Percentiles rank a stretch among this genome's conserved stretches.
phyloP scores from a whole-genome alignment of 2,329 filamentous ascomycete genomes.

The Passalora sequoiae region DNA sequence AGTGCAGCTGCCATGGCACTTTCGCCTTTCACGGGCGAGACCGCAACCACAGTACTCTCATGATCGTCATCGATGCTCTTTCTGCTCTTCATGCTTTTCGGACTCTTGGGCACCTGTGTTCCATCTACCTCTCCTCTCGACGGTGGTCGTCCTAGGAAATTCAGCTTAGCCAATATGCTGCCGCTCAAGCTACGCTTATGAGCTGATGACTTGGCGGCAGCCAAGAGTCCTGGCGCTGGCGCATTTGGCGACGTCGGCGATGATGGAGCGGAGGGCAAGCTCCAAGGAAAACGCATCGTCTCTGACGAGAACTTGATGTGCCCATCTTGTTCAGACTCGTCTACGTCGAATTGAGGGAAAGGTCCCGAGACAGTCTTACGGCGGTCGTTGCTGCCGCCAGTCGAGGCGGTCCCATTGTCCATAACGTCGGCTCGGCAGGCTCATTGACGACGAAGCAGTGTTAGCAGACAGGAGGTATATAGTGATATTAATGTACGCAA shows the following conservation, averaged over 20 bases:
- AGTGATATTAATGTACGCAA: too few relatives aligned
- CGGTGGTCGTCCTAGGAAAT: conserved; percentile 55
- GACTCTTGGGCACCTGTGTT: conserved; percentile 26
- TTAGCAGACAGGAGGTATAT: too few relatives aligned
- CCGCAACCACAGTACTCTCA: conserved; percentile 14
- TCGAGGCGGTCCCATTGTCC: conserved; percentile 31
- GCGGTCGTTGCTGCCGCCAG: conserved; percentile 23
- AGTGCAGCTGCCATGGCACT: conserved; percentile 22
- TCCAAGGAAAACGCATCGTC: conserved; percentile 28
- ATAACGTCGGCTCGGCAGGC: conserved; percentile 12
- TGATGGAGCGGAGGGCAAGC: conserved; percentile 22
- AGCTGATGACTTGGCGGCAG: conserved; percentile 17
- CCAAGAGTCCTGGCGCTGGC: too few relatives aligned
- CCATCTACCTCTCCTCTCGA: conserved; percentile 26
- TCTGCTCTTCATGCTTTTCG: conserved; percentile 23
- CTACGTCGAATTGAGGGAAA: conserved; percentile 12
- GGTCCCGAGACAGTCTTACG: conserved; percentile 22
- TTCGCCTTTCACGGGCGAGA: conserved; percentile 26
- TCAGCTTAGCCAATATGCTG: conserved; percentile 62
- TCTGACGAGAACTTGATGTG: conserved; percentile 13
- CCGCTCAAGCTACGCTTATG: conserved; percentile 57
- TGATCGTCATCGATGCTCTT: conserved; percentile 34
- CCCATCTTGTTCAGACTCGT: conserved; percentile 10
- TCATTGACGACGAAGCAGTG: too few relatives aligned
- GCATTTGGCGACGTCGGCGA: conserved; percentile 6